These are phyloP conservation scores for Mycena kentingensis DNA, from an alignment of 768 basidiomycete genomes.

Conservation along the genomic window DNA sequence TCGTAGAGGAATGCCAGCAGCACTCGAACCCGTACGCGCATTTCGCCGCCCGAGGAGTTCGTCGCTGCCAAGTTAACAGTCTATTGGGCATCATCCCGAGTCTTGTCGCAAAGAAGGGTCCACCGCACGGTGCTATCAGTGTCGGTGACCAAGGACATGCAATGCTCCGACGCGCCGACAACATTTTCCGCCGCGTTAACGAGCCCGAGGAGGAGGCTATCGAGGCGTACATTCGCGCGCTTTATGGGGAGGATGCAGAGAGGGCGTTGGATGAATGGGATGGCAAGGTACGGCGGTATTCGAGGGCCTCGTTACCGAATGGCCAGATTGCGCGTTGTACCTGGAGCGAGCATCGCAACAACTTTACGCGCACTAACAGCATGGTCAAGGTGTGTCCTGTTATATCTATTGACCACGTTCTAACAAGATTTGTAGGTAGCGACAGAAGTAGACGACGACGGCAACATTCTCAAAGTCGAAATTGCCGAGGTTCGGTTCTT, in stretches of 20 bases:
- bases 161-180: slow-evolving; percentile 23
- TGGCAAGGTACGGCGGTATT: background rate
- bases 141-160: no score
- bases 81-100: slow-evolving; percentile 4
- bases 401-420: no score
- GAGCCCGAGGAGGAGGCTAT: slow-evolving; percentile 8
- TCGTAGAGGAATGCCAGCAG: slow-evolving; percentile 14
- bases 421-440: no score
- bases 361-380: no score
- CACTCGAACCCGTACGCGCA: slow-evolving; percentile 22
- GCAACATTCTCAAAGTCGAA: no score
- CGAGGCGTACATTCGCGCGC: background rate
- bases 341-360: slow-evolving; percentile 32
- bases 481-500: no score
- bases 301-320: slow-evolving; percentile 42
- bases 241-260: background rate
- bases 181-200: slow-evolving; percentile 1
- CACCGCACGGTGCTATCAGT: no score
- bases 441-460: no score
- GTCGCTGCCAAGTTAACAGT: slow-evolving; percentile 21
- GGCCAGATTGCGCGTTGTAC: slow-evolving; percentile 37
- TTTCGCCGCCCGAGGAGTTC: slow-evolving; percentile 16
- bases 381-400: no score
- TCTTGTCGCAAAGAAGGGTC: no score
- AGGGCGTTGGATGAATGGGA: background rate